These are phyloP conservation scores for Cnidoscolus chayamansa DNA, from an alignment of 441 rosid genomes.

Conservation along the genomic window DNA sequence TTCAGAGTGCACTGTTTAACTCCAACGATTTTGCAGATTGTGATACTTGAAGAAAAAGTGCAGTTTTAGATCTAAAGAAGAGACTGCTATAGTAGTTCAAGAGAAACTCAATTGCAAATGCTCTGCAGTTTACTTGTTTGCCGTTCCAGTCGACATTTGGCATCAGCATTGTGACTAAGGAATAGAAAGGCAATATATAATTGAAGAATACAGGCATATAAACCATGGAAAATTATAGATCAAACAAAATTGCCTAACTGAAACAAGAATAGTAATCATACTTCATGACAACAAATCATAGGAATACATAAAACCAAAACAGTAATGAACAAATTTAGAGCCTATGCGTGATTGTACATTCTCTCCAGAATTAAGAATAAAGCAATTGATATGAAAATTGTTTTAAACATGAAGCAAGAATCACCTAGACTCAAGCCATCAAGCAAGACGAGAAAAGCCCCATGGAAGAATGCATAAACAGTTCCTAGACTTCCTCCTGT, in stretches of 20 bases:
- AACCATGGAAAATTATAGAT: neutral
- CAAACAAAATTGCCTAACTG: neutral
- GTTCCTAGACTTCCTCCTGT: constrained; percentile 57
- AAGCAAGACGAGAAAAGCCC: constrained; percentile 91
- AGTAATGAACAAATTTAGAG: neutral
- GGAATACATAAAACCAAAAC: neutral
- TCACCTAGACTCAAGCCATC: constrained; percentile 95
- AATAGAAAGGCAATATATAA: neutral
- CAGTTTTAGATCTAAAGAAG: neutral
- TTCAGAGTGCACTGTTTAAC: neutral
- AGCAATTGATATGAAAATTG: neutral
- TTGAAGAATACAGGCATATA: neutral
- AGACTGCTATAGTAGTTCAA: neutral
- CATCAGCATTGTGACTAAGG: neutral
- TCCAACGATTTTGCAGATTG: neutral
- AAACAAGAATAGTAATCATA: neutral
- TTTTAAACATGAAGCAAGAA: neutral
- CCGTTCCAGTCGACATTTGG: neutral
- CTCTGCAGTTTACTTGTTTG: neutral
- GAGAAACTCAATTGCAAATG: neutral
- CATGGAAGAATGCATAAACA: constrained; percentile 71
- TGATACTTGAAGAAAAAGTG: neutral
- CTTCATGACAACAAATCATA: neutral
- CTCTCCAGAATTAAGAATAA: neutral
- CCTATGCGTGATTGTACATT: neutral